These are phyloP conservation scores for Casuarina glauca DNA, from an alignment of 306 rosid species.

Conservation along the genomic window DNA sequence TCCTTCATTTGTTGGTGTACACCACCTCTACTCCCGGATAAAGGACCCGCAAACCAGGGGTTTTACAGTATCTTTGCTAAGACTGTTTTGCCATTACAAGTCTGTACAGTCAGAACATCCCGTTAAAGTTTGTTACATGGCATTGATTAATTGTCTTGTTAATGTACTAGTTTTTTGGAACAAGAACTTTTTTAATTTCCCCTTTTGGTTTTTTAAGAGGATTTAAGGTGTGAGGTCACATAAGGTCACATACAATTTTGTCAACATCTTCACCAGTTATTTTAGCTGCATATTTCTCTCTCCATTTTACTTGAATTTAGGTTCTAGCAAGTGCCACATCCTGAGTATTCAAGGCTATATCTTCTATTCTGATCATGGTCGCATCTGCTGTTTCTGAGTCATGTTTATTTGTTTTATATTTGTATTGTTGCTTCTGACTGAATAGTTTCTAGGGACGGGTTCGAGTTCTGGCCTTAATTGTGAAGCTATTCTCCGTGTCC, in stretches of 20 bases:
- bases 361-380: neutral
- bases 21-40: neutral
- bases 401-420: constrained; percentile 14
- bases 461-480: constrained; percentile 82
- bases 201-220: neutral
- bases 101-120: neutral
- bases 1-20: neutral
- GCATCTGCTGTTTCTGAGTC: constrained; percentile 18
- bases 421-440: constrained; percentile 13
- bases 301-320: neutral
- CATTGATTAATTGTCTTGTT: neutral
- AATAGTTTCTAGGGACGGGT: constrained; percentile 68
- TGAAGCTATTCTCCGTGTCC: constrained; percentile 84
- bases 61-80: neutral
- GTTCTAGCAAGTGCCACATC: neutral
- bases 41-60: neutral
- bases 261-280: neutral
- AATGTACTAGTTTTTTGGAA: neutral
- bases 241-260: neutral
- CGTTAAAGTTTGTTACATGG: neutral
- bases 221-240: neutral
- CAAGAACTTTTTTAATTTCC: too few species aligned
- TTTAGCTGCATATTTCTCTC: neutral
- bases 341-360: neutral
- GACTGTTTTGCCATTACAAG: neutral